Conservation (phyloP, 495 filamentous ascomycete genomes). For the Emericellopsis terricola region DNA sequence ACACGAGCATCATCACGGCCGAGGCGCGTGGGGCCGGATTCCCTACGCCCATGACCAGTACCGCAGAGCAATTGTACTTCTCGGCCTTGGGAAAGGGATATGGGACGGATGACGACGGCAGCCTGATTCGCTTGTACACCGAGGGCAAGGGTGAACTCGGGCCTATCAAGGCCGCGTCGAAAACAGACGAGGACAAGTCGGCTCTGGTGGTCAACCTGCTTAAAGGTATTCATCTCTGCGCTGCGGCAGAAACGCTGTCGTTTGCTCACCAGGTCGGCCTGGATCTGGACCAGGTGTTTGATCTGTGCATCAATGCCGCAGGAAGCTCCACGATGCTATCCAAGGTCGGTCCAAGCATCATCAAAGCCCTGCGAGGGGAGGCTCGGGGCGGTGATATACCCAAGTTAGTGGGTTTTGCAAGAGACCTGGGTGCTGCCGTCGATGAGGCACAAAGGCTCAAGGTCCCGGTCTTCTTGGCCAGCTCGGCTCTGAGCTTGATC, state of each 20-base stretch:
- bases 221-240: slow-evolving; percentile 43
- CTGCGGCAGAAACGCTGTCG: slow-evolving; percentile 45
- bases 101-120: slow-evolving; percentile 49
- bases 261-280: slow-evolving; percentile 45
- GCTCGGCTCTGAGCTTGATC: slow-evolving; percentile 18
- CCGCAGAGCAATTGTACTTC: slow-evolving; percentile 54
- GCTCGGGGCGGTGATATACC: slow-evolving; percentile 2
- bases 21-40: slow-evolving; percentile 41
- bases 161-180: slow-evolving; percentile 20
- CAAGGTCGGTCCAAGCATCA: slow-evolving; percentile 37
- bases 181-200: slow-evolving; percentile 20
- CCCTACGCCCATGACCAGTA: slow-evolving; percentile 50
- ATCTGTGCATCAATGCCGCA: slow-evolving; percentile 51
- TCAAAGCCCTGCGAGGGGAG: slow-evolving; percentile 16
- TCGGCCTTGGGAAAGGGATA: slow-evolving; percentile 40
- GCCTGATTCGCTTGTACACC: slow-evolving; percentile 45
- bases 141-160: slow-evolving; percentile 17
- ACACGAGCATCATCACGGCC: slow-evolving; percentile 61
- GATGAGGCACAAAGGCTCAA: slow-evolving; percentile 29
- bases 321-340: slow-evolving; percentile 45
- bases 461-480: slow-evolving; percentile 20
- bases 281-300: slow-evolving; percentile 45
- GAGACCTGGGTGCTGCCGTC: slow-evolving; percentile 29
- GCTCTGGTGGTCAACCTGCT: slow-evolving; percentile 41
- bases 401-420: slow-evolving; percentile 22